These are phyloP conservation scores for Zygosaccharomyces gambellarensis DNA, from an alignment of 805 yeast genomes.

Conservation along the genomic window DNA sequence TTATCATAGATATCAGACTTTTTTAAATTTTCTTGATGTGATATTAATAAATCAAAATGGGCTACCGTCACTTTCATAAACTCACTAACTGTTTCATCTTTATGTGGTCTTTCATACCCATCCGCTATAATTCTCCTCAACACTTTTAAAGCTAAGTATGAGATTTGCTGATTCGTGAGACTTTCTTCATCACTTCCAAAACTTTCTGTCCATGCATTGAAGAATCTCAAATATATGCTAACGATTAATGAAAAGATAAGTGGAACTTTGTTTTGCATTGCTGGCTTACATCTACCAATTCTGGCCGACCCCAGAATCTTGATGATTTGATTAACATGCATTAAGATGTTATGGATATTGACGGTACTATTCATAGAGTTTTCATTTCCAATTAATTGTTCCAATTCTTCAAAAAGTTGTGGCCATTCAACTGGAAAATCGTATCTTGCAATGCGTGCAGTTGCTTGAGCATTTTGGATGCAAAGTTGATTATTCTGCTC, in stretches of 20 bases:
- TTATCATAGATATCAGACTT: slow-evolving; percentile 50
- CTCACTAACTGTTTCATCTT: slow-evolving; percentile 49
- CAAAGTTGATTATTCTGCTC: slow-evolving; percentile 72
- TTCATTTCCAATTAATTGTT: slow-evolving; percentile 41
- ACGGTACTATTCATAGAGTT: slow-evolving; percentile 44
- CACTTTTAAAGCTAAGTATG: slow-evolving; percentile 72
- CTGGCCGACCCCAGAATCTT: slow-evolving; percentile 70
- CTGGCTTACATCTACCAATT: slow-evolving; percentile 77
- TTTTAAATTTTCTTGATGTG: slow-evolving; percentile 46
- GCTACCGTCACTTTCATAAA: slow-evolving; percentile 52
- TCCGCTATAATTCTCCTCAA: slow-evolving; percentile 68
- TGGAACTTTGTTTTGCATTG: slow-evolving; percentile 69
- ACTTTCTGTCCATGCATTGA: slow-evolving; percentile 56
- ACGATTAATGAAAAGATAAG: slow-evolving; percentile 55
- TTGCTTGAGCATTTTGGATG: slow-evolving; percentile 79
- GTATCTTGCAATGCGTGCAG: slow-evolving; percentile 69
- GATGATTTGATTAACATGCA: slow-evolving; percentile 70
- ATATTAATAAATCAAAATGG: slow-evolving; percentile 56
- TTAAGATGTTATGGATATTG: slow-evolving; percentile 56
- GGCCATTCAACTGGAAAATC: slow-evolving; percentile 94
- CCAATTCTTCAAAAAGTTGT: slow-evolving; percentile 60
- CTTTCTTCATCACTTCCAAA: slow-evolving; percentile 34
- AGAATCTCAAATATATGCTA: slow-evolving; percentile 53
- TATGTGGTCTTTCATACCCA: slow-evolving; percentile 68
- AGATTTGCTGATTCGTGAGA: slow-evolving; percentile 60